Evolutionary conservation across 352 stramenopile species (phyloP).

Genomic region (Phytophthora colocasiae): DNA sequence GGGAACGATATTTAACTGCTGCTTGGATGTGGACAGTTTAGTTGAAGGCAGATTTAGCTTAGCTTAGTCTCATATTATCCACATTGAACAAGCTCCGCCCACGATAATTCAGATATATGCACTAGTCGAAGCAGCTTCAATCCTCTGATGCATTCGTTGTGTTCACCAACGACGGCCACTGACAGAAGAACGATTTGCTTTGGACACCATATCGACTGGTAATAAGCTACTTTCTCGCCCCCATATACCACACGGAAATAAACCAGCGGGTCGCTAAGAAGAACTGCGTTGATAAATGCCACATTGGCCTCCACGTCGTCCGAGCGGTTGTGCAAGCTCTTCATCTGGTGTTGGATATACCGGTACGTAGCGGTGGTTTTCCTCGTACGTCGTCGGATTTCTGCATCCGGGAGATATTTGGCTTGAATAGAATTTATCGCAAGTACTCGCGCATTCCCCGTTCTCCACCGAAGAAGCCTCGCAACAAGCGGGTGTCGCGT

Average conservation of each 20-base stretch:
- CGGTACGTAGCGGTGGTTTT: conserved; percentile 12
- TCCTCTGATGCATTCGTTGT: conserved; percentile 29
- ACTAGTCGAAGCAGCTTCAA: conserved; percentile 27
- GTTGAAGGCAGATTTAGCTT: not conserved
- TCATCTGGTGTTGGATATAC: conserved; percentile 38
- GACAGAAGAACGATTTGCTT: conserved; percentile 34
- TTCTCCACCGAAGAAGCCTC: not conserved
- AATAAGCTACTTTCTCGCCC: conserved; percentile 29
- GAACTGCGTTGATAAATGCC: conserved; percentile 48
- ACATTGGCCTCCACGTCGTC: conserved; percentile 38
- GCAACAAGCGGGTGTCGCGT: not conserved
- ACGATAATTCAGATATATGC: conserved; percentile 16
- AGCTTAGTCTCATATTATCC: not conserved
- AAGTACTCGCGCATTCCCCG: conserved; percentile 7
- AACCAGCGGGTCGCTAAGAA: conserved; percentile 51
- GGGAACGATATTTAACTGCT: not conserved
- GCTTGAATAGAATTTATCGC: not conserved
- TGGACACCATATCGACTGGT: conserved; percentile 25
- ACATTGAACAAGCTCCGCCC: conserved; percentile 41
- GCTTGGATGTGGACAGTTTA: no score
- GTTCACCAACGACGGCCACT: conserved; percentile 18
- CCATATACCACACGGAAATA: conserved; percentile 25
- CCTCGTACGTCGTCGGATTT: conserved; percentile 8
- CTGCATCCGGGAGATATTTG: not conserved
- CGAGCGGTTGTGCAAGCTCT: conserved; percentile 27